Evolutionary conservation across 164 flowering plant genomes (phyloP).

Genomic region (Amborella trichopoda): DNA sequence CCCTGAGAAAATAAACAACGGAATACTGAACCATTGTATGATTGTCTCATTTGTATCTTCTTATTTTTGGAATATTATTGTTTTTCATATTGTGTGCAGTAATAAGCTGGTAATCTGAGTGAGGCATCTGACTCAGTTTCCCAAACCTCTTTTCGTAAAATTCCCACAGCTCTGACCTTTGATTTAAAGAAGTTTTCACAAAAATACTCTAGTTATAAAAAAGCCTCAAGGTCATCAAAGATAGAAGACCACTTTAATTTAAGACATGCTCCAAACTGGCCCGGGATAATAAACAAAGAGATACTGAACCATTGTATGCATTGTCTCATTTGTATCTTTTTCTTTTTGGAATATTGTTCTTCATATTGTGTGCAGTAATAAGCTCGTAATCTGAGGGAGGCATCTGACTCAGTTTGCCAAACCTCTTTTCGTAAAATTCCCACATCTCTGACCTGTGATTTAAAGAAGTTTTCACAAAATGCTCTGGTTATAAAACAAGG

Average conservation of each 20-base stretch:
- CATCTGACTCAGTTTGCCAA: slow-evolving; percentile 48
- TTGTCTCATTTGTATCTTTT: no score
- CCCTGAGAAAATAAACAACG: no score
- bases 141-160: slow-evolving; percentile 49
- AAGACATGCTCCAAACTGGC: no score
- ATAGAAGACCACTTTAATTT: no score
- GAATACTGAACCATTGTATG: no score
- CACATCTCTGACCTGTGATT: slow-evolving; percentile 46
- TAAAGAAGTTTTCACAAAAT: slow-evolving; percentile 1
- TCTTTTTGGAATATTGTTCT: slow-evolving; percentile 1
- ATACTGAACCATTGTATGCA: no score
- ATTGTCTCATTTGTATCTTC: no score
- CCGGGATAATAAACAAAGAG: no score
- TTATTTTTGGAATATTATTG: background rate
- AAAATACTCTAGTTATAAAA: no score
- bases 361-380: slow-evolving; percentile 42
- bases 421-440: slow-evolving; percentile 40
- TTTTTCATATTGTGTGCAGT: slow-evolving; percentile 38
- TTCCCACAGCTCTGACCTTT: slow-evolving; percentile 54
- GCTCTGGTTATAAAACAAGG: no score
- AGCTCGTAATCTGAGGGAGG: slow-evolving; percentile 24
- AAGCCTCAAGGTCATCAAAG: background rate
- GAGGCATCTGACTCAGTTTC: slow-evolving; percentile 35
- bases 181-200: slow-evolving; percentile 1
- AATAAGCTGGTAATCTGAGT: slow-evolving; percentile 25